These are phyloP conservation scores for Candida montana DNA, from an alignment of 805 yeast genomes.

Conservation along the genomic window DNA sequence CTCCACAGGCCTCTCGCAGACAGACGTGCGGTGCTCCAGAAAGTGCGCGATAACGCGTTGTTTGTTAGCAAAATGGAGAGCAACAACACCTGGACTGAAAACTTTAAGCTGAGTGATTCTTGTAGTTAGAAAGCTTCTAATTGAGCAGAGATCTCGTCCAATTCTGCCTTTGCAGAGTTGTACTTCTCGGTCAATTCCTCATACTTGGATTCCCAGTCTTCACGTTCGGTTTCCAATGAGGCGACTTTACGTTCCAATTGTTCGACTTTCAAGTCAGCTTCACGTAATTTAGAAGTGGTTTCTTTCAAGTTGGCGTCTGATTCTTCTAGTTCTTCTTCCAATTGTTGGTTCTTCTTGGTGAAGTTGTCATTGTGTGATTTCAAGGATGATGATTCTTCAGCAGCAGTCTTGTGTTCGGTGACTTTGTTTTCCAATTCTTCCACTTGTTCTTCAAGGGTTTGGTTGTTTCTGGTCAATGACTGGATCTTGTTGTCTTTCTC, in stretches of 20 bases:
- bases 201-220: conserved; percentile 81
- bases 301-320: conserved; percentile 88
- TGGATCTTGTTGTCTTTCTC: conserved; percentile 95
- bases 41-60: not conserved
- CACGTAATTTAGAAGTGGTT: conserved; percentile 90
- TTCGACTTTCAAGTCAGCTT: conserved; percentile 93
- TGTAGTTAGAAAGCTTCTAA: conserved; percentile 50
- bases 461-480: conserved; percentile 87
- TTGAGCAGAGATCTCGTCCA: conserved; percentile 95
- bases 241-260: conserved; percentile 91
- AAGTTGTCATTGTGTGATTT: conserved; percentile 86
- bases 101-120: not conserved
- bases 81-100: not conserved
- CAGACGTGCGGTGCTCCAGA: not conserved
- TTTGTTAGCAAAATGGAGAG: conserved; percentile 3
- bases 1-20: not conserved
- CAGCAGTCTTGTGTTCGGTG: conserved; percentile 72
- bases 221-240: conserved; percentile 88
- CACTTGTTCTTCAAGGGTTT: conserved; percentile 75
- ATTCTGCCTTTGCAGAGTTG: conserved; percentile 81
- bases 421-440: conserved; percentile 70
- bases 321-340: conserved; percentile 88
- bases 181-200: conserved; percentile 84
- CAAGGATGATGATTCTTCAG: conserved; percentile 85
- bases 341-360: conserved; percentile 80